These are phyloP conservation scores for Boechera retrofracta DNA, from an alignment of 345 rosid species.

Conservation along the genomic window DNA sequence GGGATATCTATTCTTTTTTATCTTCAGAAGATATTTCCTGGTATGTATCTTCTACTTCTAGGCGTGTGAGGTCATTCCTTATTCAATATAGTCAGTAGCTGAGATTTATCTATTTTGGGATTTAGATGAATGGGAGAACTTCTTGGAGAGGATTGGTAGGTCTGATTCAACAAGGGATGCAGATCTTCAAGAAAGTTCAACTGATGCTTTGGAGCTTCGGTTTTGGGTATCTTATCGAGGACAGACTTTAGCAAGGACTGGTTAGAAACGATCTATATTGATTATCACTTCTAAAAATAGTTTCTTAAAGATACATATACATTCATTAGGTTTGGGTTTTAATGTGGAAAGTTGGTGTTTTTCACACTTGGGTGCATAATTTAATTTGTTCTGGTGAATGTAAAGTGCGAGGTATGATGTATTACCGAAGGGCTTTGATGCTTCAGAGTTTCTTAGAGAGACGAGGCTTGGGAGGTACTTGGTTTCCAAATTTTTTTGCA, in stretches of 20 bases:
- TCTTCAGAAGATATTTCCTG: slow-evolving; percentile 98
- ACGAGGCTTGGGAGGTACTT: slow-evolving; percentile 78
- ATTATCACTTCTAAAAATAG: slow-evolving; percentile 6
- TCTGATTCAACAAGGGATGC: slow-evolving; percentile 68
- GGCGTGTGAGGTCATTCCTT: slow-evolving; percentile 23
- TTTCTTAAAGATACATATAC: slow-evolving; percentile 12
- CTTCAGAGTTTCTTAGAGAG: slow-evolving; percentile 90
- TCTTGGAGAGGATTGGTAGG: slow-evolving; percentile 88
- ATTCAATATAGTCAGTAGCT: slow-evolving; percentile 20
- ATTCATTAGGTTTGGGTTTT: slow-evolving; percentile 20
- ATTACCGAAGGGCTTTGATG: slow-evolving; percentile 97
- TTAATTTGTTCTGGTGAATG: slow-evolving; percentile 37
- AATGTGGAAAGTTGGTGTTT: slow-evolving; percentile 25
- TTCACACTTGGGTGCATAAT: slow-evolving; percentile 31
- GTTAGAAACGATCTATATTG: slow-evolving; percentile 50
- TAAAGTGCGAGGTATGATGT: slow-evolving; percentile 99
- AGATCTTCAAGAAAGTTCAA: slow-evolving; percentile 76
- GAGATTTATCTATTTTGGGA: slow-evolving; percentile 26
- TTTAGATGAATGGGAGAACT: slow-evolving; percentile 98
- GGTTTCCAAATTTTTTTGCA: slow-evolving; percentile 14
- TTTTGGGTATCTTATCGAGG: slow-evolving; percentile 99
- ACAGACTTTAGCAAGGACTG: slow-evolving; percentile 96
- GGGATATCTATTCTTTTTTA: slow-evolving; percentile 97
- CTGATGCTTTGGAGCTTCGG: slow-evolving; percentile 92
- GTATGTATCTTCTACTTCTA: slow-evolving; percentile 49